These are phyloP conservation scores for Pestalotiopsis sp. DNA, from an alignment of 2,329 filamentous ascomycete species.

Conservation along the genomic window DNA sequence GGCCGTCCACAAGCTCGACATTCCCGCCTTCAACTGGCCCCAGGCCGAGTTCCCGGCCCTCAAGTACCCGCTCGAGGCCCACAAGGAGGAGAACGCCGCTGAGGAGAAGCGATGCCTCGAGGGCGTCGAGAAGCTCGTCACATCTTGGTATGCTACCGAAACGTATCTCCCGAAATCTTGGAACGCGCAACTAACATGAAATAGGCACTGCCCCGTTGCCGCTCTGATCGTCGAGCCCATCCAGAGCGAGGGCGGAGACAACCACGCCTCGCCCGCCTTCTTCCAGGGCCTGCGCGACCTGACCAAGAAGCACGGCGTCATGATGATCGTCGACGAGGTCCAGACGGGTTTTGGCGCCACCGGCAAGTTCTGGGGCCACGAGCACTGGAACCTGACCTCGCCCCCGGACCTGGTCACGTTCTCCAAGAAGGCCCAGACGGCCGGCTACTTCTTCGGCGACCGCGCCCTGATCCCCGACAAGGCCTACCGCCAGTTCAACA, in stretches of 20 bases:
- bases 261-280: constrained; percentile 86
- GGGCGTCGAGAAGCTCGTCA: constrained; percentile 81
- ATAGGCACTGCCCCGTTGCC: constrained; percentile 76
- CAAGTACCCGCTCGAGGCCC: constrained; percentile 83
- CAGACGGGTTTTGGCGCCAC: constrained; percentile 86
- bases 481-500: constrained; percentile 95
- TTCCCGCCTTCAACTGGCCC: constrained; percentile 93
- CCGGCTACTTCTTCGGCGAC: constrained; percentile 89
- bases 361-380: constrained; percentile 94
- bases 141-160: neutral
- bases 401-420: constrained; percentile 95
- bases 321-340: constrained; percentile 92
- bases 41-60: constrained; percentile 83
- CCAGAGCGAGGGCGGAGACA: constrained; percentile 92
- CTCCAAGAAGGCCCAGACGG: constrained; percentile 92
- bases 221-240: constrained; percentile 88
- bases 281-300: constrained; percentile 82
- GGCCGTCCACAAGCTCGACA: constrained; percentile 92
- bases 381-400: constrained; percentile 81
- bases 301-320: constrained; percentile 74
- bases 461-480: constrained; percentile 81
- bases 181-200: constrained; percentile 28
- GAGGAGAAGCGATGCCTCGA: constrained; percentile 81
- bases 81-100: constrained; percentile 75
- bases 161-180: neutral